Evolutionary conservation across 768 basidiomycete genomes (phyloP), one percentile per base, ranked within the genome.

Genomic region (Agrocybe praecox): DNA sequence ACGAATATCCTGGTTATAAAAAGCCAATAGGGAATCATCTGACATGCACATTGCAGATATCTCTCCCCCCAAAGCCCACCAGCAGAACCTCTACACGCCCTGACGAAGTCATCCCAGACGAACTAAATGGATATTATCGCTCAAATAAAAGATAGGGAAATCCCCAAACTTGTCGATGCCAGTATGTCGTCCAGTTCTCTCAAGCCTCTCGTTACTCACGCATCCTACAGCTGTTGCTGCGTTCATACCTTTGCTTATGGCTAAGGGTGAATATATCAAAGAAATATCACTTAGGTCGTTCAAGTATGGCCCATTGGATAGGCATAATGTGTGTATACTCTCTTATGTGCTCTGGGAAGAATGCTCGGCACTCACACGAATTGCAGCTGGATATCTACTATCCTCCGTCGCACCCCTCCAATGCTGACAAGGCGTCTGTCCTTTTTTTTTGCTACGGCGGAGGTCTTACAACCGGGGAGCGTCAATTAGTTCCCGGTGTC

Each of bases 371-470:
- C 19, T 44, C 22, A 22, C 42, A 40, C 15, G 22, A 50, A 8
- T 42, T 33, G 7, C 58, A 90, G 87, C 77, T 89, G 26, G 88
- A 89, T 62, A 73, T 89, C 0, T 90, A 89, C 66, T 89, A 86
- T 62, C 87, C 85, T 0, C 53, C 65, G 3, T 59, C 72, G 2
- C 33, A 71, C 2, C 48, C 65, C 5, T 56, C 64, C 18, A 33
- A 24, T 9, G 26, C 9, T 12, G 62, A 66, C 19, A 65, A 66
- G 53, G 71, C 77, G 0, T 83, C 84, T 0, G 72, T 89, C 18
- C 69, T 89, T 21, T 80, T 89, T 67, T 89, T 81, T 69, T 58
- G 83, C 43, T 89, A 90, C 58, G 88, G 88, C 1, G 88, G 88
- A 1, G 86, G 87, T 2, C 87, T 86, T 65, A 70, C 71, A 57